Evolutionary conservation across 2,329 filamentous ascomycete genomes (phyloP).

Genomic region (Colletotrichum costaricense): DNA sequence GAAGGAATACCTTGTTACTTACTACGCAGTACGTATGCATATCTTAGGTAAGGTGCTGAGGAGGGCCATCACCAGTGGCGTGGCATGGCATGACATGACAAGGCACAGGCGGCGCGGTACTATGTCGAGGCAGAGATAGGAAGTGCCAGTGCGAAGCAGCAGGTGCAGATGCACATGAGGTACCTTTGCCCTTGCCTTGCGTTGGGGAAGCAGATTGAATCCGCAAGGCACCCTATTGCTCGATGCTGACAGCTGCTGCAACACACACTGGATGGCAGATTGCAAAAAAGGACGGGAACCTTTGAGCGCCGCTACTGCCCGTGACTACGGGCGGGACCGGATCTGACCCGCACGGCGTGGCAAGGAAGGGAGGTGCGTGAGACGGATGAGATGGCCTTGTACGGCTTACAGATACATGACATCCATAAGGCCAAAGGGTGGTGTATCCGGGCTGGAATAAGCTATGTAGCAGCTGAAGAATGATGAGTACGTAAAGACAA

Average conservation of each 20-base stretch:
- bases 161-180: not conserved
- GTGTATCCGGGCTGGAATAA: too few relatives aligned
- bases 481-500: not conserved
- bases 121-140: not conserved
- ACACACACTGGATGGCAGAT: not conserved
- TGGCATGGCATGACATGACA: not conserved
- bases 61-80: not conserved
- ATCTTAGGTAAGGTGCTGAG: not conserved
- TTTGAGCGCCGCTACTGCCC: not conserved
- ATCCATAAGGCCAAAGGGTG: too few relatives aligned
- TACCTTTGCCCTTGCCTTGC: not conserved
- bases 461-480: too few relatives aligned
- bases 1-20: too few relatives aligned
- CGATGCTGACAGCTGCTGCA: not conserved
- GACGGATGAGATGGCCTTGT: not conserved
- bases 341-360: constrained; percentile 10
- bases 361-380: not conserved
- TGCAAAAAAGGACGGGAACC: not conserved
- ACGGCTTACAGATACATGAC: not conserved
- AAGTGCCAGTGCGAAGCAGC: not conserved
- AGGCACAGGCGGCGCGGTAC: not conserved
- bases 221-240: not conserved
- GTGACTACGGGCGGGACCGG: constrained; percentile 11
- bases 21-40: too few relatives aligned
- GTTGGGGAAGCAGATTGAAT: not conserved